Evolutionary conservation across 2,329 filamentous ascomycete genomes (phyloP), one percentile per base, ranked within the genome.

Genomic region (Aspergillus unguis): DNA sequence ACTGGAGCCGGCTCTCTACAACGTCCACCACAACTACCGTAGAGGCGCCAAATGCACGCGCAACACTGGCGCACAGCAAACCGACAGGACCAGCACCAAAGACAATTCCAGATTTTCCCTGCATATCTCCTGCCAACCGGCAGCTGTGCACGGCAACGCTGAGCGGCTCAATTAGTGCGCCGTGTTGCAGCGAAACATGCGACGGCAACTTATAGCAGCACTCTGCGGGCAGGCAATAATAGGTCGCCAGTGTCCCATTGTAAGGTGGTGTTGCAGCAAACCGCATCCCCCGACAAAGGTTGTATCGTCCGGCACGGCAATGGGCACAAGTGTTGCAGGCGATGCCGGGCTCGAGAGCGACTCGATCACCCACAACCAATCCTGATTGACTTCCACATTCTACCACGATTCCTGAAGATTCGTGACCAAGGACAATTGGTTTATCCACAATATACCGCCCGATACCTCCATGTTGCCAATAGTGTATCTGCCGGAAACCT

Each of bases 261-360:
- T 85, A 84, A 1, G 92, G 92, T 7, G 92, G 92, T 8, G 91
- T 96, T 0, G 92, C 91, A 36, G 92, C 91, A 66, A 96, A 96
- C 26, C 75, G 75, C 89, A 96, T 95, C 35, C 86, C 80, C 1
- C 81, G 78, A 74, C 92, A 96, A 27, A 96, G 83, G 70, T 96
- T 95, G 77, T 96, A 96, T 59, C 83, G 80, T 48, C 91, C 91
- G 42, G 80, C 78, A 59, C 88, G 85, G 75, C 91, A 96, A 59
- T 82, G 75, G 37, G 72, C 66, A 77, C 91, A 96, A 58, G 82
- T 80, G 33, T 83, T 80, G 69, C 86, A 90, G 1, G 85, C 83
- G 41, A 86, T 75, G 52, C 86, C 86, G 29, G 87, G 85, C 71
- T 91, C 87, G 69, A 90, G 83, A 2, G 85, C 86, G 9, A 92